Base-by-base conservation (phyloP, 768 basidiomycete species). In the Hydnomerulius pinastri region DNA sequence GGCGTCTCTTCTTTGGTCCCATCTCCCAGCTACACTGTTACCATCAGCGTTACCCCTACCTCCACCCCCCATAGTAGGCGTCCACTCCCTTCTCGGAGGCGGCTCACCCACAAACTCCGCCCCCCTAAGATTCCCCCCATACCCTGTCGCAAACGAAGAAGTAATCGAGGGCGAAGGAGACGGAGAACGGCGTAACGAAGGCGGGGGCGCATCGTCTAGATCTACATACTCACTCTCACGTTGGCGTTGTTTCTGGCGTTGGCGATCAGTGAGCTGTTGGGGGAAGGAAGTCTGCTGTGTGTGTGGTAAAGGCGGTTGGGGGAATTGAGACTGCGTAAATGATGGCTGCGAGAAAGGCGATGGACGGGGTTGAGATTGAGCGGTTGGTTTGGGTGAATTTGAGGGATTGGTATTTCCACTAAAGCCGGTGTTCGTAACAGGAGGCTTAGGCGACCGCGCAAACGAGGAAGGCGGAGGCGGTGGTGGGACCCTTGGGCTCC, bases 181-280 rank as follows among this genome's bases (percentile, higher is more conserved):
- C n/a, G 71, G 73, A 2, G 72, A 70, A 21, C 71, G 66, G 38
- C 73, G 70, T 25, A 75, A 53, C 3, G 74, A 76, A 18, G 67
- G 73, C 4, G 74, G 74, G 23, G 74, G 75, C 28, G 73, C 70
- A 61, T 76, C 75, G 50, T 76, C 74, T 11, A 76, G 56, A 57
- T 68, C 65, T n/a, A 76, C 61, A 35, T 55, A 44, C n/a, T 65
- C 53, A 10, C 24, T 6, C 36, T 57, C 47, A 29, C 53, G 44
- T 12, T 48, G 57, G 45, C 57, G 62, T 45, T 56, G 66, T 45
- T 63, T 63, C 32, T 61, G 50, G 35, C 55, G 46, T 40, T 68
- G 66, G 24, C 62, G 62, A 43, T 59, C 62, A 37, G 54, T 68
- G 37, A 56, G 48, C 43, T 53, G 59, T 28, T 40, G 24, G 6